Evolutionary conservation across 345 rosid species (phyloP).

Genomic region (Arabidopsis suecica): DNA sequence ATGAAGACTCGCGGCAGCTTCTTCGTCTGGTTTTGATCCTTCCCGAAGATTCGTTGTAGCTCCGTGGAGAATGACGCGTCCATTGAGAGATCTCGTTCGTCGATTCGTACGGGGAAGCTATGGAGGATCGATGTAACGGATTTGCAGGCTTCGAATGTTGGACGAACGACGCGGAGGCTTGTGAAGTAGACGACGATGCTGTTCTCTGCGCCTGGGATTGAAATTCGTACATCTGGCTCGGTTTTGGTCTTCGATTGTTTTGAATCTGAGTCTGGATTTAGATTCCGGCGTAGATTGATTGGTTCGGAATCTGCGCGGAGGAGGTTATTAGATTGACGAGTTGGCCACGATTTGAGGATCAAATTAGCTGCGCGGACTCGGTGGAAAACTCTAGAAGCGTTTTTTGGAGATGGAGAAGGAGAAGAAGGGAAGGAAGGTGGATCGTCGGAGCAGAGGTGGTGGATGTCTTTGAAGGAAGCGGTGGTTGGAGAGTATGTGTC

Average conservation of each 20-base stretch:
- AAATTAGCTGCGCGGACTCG: conserved; percentile 62
- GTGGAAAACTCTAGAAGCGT: conserved; percentile 58
- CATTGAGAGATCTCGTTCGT: conserved; percentile 93
- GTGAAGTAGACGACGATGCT: conserved; percentile 84
- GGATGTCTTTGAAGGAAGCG: conserved; percentile 74
- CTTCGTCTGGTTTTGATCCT: conserved; percentile 38
- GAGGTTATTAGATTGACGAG: conserved; percentile 38
- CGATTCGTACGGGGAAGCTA: conserved; percentile 70
- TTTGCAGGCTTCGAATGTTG: conserved; percentile 80
- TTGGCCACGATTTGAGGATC: conserved; percentile 55
- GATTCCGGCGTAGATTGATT: not conserved
- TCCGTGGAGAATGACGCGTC: conserved; percentile 66
- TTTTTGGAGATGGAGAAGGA: conserved; percentile 35
- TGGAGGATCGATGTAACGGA: conserved; percentile 67
- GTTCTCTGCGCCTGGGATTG: conserved; percentile 56
- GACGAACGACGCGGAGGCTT: conserved; percentile 74
- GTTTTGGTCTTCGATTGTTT: conserved; percentile 5
- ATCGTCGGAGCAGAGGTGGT: conserved; percentile 57
- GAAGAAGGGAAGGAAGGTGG: conserved; percentile 41
- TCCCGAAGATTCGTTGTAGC: conserved; percentile 49
- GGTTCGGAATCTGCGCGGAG: conserved; percentile 33
- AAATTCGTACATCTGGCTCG: conserved; percentile 44
- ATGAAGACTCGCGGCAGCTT: conserved; percentile 77
- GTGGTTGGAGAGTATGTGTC: conserved; percentile 45
- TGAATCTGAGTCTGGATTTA: conserved; percentile 28